Percentiles rank a stretch among this genome's conserved stretches.
Conservation (phyloP, 805 yeast genomes). For the Starmerella apicola region DNA sequence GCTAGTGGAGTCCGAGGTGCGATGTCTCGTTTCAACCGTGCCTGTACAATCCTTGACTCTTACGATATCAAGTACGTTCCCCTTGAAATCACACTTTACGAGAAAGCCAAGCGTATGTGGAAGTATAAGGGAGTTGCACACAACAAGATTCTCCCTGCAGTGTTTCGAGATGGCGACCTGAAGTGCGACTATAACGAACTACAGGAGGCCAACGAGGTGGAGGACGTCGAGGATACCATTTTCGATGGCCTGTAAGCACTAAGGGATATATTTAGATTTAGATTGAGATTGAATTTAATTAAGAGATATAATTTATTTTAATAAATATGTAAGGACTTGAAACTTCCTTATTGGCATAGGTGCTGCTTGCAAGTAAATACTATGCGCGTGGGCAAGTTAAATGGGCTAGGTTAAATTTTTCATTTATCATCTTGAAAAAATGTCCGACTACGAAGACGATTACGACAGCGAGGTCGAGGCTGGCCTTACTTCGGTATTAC, state of each 20-base stretch:
- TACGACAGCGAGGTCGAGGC: conserved; percentile 10
- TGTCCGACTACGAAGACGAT: conserved; percentile 31
- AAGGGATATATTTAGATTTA: neutral
- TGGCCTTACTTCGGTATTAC: conserved; percentile 25
- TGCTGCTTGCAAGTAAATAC: no score
- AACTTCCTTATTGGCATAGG: no score
- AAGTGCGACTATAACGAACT: conserved; percentile 78
- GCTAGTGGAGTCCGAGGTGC: conserved; percentile 72
- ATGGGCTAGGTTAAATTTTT: neutral
- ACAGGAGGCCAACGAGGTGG: conserved; percentile 63
- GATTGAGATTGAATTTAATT: neutral
- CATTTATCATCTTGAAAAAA: neutral
- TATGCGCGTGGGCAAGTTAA: no score
- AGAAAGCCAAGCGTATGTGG: conserved; percentile 70
- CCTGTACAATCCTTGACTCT: conserved; percentile 59
- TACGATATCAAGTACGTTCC: conserved; percentile 53
- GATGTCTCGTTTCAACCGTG: conserved; percentile 58
- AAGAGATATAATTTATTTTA: no score
- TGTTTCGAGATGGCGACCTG: conserved; percentile 66
- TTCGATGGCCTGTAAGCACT: conserved; percentile 18
- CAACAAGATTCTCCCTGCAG: conserved; percentile 67
- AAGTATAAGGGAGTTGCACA: conserved; percentile 42
- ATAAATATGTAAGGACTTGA: no score
- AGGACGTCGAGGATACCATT: conserved; percentile 22
- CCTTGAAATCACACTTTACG: conserved; percentile 75